Base-by-base conservation (phyloP, 2,329 filamentous ascomycete species). In the Botrytis pseudocinerea region DNA sequence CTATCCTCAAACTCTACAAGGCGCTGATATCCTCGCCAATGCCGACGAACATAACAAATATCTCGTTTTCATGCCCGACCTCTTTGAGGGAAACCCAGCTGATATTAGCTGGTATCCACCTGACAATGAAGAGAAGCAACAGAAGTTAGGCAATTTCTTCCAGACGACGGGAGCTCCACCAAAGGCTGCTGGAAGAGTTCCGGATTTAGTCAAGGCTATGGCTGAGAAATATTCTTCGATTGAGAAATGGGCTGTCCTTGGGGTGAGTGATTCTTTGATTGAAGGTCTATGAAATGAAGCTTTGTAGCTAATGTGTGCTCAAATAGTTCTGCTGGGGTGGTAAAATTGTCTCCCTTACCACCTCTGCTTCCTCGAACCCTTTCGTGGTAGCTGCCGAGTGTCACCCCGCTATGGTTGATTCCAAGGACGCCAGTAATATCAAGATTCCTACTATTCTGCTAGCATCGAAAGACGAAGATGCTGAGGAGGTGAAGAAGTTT, bases 51-150 rank as follows among this genome's bases (percentile, higher is more conserved):
- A 84, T 82, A 88, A 84, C 81, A 89, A 92, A 80, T 96, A 97
- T 85, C 90, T 90, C 78, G 93, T 97, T 77, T 94, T 95, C 83
- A 95, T 98, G 76, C 95, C 95, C 42, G 95, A 98, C 84, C 95
- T 93, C 87, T 97, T 97, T 85, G 88, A 92, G 74, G 94, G 93
- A 81, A 77, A 78, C 7, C 77, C 78, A 60, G 81, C 44, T 69
- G 51, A 89, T 86, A 74, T 86, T 88, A 73, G 78, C 38, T 87
- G 86, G 83, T 79, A 73, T 20, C 91, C 91, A 3, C 87, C 90
- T 38, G 81, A 83, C 32, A 92, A 83, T 9, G 83, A 88, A 8
- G 90, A 93, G 78, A 91, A 93, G 83, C 82, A 88, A 80, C 84
- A 88, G 81, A 84, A 84, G 40, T 83, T 92, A 5, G 84, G 84